phyloP scores from a whole-genome alignment of 305 asterid genomes.

The Fraxinus floribunda region DNA sequence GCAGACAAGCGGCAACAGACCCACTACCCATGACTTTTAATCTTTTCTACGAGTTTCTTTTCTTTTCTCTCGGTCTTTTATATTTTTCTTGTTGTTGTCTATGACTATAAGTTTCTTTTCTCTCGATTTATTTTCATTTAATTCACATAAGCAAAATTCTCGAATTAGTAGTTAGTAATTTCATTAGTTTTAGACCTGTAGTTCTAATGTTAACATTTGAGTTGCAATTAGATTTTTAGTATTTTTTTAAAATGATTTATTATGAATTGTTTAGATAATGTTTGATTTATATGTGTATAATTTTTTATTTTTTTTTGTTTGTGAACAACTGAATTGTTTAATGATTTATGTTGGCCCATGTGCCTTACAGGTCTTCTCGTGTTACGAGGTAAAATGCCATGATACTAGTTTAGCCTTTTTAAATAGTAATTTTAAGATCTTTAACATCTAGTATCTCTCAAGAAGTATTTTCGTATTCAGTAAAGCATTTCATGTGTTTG shows the following conservation, averaged over 20 bases:
- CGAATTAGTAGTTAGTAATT: neutral
- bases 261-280: neutral
- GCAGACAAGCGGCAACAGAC: neutral
- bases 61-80: neutral
- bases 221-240: neutral
- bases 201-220: neutral
- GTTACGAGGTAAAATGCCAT: neutral
- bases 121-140: too few species aligned
- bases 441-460: neutral
- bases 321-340: neutral
- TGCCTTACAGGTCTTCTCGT: neutral
- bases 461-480: neutral
- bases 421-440: neutral
- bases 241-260: too few species aligned
- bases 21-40: neutral
- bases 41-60: neutral
- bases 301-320: too few species aligned
- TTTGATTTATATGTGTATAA: neutral
- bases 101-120: too few species aligned
- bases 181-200: neutral
- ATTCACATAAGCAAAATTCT: neutral
- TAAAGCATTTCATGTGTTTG: neutral
- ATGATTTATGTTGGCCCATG: neutral
- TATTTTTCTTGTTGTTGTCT: too few species aligned
- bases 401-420: neutral